phyloP scores from a whole-genome alignment of 352 stramenopile genomes.

The Blastocystis sp. region DNA sequence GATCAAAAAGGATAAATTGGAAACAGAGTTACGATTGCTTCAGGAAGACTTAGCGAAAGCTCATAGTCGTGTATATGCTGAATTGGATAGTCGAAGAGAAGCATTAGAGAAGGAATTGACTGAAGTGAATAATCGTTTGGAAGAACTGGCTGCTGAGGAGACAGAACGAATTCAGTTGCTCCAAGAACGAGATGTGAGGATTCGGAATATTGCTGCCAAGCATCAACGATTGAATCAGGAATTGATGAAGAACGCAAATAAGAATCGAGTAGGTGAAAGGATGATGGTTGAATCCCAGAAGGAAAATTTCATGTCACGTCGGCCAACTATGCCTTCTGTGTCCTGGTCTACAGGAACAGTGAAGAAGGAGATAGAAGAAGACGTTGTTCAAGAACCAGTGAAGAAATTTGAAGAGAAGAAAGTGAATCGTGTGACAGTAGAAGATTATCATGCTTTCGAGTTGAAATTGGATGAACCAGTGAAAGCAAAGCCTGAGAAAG shows the following conservation, averaged over 20 bases:
- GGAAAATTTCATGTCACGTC: slow-evolving; percentile 51
- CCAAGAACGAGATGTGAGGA: slow-evolving; percentile 3
- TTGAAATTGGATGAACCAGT: slow-evolving; percentile 5
- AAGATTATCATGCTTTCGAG: slow-evolving; percentile 30
- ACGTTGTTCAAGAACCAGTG: neutral
- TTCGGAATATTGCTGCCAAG: slow-evolving; percentile 19
- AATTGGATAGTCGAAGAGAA: slow-evolving; percentile 4
- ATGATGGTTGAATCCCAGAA: slow-evolving; percentile 3
- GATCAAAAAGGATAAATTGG: slow-evolving; percentile 51
- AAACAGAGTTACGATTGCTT: slow-evolving; percentile 27
- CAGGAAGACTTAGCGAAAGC: slow-evolving; percentile 17
- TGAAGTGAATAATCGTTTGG: slow-evolving; percentile 17
- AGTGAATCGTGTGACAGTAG: neutral
- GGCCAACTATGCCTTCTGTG: slow-evolving; percentile 41
- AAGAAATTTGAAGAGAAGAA: slow-evolving; percentile 36
- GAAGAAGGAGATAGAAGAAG: slow-evolving; percentile 5
- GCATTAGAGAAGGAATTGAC: slow-evolving; percentile 46
- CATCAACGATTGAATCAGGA: slow-evolving; percentile 31
- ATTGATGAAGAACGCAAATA: slow-evolving; percentile 15
- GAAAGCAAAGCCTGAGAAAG: neutral
- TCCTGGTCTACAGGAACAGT: slow-evolving; percentile 17
- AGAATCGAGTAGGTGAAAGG: neutral
- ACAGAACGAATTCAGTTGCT: slow-evolving; percentile 26
- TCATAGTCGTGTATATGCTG: slow-evolving; percentile 1
- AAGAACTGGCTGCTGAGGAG: slow-evolving; percentile 49